Evolutionary conservation across 2,329 filamentous ascomycete genomes (phyloP), one percentile per base, ranked within the genome.

Genomic region (Nigrospora sphaerica): DNA sequence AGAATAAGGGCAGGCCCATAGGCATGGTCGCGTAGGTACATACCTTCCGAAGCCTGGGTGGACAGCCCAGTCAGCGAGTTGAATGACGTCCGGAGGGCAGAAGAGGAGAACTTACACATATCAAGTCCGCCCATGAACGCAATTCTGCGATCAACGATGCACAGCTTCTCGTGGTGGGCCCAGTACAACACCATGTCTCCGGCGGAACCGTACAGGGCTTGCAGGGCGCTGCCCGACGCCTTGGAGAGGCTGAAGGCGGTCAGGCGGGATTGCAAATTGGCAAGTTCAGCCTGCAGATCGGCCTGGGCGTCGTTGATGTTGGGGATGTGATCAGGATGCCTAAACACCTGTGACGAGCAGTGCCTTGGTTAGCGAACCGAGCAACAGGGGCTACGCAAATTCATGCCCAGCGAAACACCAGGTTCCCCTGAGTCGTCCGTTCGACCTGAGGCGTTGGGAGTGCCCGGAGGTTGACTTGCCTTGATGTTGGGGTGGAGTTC

Each of bases 101-200:
- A 6, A 28, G 2, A 9, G 23, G 10, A 10, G 4, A 28, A 7
- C 71, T 49, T 67, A 77, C 79, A 95, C 57, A 95, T 73, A 65
- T 95, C 90, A 1, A 95, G 71, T 17, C 90, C 91, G 42, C 89
- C 90, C 90, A 95, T 95, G 61, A 96, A 95, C 2, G 85, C 89
- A 46, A 84, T 72, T 11, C 74, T 73, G n/a, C 84, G 80, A 62
- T 96, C 90, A 14, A 96, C 70, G 2, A 95, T 62, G 54, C 88
- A 88, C 1, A 95, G 77, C 66, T 96, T 96, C 68, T 96, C 90
- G 56, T 95, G 90, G 57, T 98, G 93, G 0, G 93, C 88, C 90
- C 90, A 95, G 66, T 88, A 95, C 1, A 95, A 69, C 12, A 95
- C 85, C 2, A 90, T 80, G 54, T 86, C 89, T 32, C 90, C 86